Conservation (phyloP, 495 filamentous ascomycete species). For the Penicillium lividum region DNA sequence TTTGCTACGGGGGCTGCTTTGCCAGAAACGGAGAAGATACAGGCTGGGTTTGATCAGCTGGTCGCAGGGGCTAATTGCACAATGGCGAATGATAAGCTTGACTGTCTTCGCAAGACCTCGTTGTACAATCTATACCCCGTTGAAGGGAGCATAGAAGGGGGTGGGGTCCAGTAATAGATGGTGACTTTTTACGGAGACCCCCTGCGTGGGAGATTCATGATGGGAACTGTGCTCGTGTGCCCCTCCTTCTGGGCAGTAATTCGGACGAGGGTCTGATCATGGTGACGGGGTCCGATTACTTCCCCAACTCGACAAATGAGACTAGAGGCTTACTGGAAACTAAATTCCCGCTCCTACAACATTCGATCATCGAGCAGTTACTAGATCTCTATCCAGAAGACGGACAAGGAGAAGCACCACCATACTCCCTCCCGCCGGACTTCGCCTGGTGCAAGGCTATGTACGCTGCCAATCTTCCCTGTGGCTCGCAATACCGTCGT, state of each 20-base stretch:
- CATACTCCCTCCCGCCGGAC: conserved; percentile 2
- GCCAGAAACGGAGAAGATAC: neutral
- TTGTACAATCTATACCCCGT: neutral
- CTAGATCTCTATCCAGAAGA: conserved; percentile 2
- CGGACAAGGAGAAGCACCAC: conserved; percentile 1
- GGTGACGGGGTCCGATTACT: neutral
- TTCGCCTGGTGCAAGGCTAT: conserved; percentile 5
- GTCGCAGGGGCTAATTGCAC: neutral
- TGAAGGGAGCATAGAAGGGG: neutral
- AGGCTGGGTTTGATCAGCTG: neutral
- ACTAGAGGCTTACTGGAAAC: neutral
- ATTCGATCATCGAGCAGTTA: conserved; percentile 4
- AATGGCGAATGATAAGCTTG: neutral
- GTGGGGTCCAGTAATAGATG: conserved; percentile 1
- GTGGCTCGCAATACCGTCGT: conserved; percentile 3
- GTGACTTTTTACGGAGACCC: neutral
- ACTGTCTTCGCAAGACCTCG: conserved; percentile 1
- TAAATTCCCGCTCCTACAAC: conserved; percentile 3
- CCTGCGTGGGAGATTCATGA: neutral
- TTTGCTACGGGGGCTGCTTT: neutral
- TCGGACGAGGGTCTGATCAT: conserved; percentile 2
- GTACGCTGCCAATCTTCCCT: conserved; percentile 1
- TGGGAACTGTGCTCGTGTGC: neutral
- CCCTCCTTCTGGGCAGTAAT: neutral
- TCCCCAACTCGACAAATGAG: conserved; percentile 3